These are phyloP conservation scores for Microascus cirrosus DNA, from an alignment of 2,329 filamentous ascomycete species.

Conservation along the genomic window DNA sequence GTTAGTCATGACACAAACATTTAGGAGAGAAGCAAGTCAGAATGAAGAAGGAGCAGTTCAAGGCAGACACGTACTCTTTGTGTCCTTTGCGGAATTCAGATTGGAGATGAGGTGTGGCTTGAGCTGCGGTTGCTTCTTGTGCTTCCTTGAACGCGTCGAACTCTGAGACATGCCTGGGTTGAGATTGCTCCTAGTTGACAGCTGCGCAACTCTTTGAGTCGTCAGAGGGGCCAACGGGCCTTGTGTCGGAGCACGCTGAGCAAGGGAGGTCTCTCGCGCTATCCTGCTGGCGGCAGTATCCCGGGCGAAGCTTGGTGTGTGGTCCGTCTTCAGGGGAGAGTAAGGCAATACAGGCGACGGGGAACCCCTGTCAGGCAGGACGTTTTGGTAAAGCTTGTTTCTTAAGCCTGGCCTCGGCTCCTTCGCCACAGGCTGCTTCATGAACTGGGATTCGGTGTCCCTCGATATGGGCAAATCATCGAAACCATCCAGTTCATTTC, in stretches of 20 bases:
- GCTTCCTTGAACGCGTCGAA: conserved; percentile 42
- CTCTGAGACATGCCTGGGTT: conserved; percentile 31
- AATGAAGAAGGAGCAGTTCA: background rate
- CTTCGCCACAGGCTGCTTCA: conserved; percentile 65
- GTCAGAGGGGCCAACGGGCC: conserved; percentile 43
- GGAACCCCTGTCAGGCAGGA: conserved; percentile 39
- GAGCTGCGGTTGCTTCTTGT: conserved; percentile 47
- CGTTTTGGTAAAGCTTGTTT: conserved; percentile 44
- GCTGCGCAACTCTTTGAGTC: conserved; percentile 41
- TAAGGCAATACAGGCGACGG: conserved; percentile 41
- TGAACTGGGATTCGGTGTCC: conserved; percentile 67
- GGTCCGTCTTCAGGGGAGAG: conserved; percentile 45
- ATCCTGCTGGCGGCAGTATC: conserved; percentile 56
- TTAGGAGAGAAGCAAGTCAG: background rate
- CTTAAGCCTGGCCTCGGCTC: conserved; percentile 54
- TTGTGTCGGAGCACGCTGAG: conserved; percentile 44
- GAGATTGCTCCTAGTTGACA: conserved; percentile 36
- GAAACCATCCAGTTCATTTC: conserved; percentile 83
- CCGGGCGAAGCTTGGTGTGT: conserved; percentile 50
- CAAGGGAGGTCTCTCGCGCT: conserved; percentile 49
- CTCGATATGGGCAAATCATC: conserved; percentile 89
- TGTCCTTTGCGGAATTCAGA: conserved; percentile 60
- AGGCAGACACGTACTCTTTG: conserved; percentile 56
- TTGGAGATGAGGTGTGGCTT: conserved; percentile 88
- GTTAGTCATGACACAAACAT: background rate